phyloP scores from a whole-genome alignment of 1,284 basidiomycete genomes.

The Ceratobasidium sp. region DNA sequence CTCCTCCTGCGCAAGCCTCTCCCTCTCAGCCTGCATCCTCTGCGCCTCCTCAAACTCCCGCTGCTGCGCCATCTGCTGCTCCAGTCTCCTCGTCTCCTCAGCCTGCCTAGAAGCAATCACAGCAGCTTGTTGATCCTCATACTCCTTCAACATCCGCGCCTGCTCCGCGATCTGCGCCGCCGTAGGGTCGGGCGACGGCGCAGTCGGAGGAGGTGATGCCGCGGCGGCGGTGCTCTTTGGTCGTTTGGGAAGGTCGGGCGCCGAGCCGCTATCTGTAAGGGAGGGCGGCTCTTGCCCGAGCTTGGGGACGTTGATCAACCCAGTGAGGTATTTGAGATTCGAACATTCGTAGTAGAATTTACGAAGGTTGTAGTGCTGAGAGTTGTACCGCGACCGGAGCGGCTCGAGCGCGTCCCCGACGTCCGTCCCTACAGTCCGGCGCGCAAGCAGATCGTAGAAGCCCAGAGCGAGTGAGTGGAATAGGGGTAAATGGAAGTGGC shows the following conservation, averaged over 20 bases:
- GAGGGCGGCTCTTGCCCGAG: constrained; percentile 97
- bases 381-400: constrained; percentile 84
- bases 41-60: constrained; percentile 94
- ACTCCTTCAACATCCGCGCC: constrained; percentile 94
- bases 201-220: constrained; percentile 71
- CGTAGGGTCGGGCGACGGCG: constrained; percentile 77
- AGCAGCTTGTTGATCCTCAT: constrained; percentile 94
- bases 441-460: no score
- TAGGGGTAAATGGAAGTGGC: neutral
- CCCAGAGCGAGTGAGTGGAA: constrained; percentile 33
- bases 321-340: constrained; percentile 95
- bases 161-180: constrained; percentile 90
- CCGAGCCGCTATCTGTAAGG: constrained; percentile 83
- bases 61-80: constrained; percentile 85
- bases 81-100: constrained; percentile 84
- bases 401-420: constrained; percentile 89
- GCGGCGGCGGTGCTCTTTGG: constrained; percentile 70
- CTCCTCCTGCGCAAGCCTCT: constrained; percentile 90
- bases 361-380: constrained; percentile 90
- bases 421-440: constrained; percentile 75
- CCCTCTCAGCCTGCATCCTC: constrained; percentile 87
- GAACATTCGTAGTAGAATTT: constrained; percentile 99
- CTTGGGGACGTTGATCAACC: constrained; percentile 96
- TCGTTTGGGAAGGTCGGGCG: constrained; percentile 89
- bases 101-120: constrained; percentile 83